Evolutionary conservation across 305 asterid species (phyloP).

Genomic region (Solanum aculeatissimum): DNA sequence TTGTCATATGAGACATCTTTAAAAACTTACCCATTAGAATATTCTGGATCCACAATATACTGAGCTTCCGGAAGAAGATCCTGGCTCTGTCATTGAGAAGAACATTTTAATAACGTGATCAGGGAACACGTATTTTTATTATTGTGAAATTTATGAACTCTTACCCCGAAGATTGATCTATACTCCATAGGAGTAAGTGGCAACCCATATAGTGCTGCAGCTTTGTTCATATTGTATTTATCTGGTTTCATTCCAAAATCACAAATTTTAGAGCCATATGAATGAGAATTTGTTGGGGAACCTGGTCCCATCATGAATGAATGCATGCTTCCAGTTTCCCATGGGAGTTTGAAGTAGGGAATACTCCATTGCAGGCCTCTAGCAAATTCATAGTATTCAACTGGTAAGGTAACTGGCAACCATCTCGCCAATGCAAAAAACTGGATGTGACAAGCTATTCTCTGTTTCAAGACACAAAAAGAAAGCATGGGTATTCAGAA

Average conservation of each 20-base stretch:
- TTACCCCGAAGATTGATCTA: conserved; percentile 68
- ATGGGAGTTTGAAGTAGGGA: conserved; percentile 81
- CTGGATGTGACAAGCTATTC: conserved; percentile 84
- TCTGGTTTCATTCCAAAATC: conserved; percentile 30
- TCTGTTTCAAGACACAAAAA: conserved; percentile 34
- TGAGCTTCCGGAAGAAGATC: conserved; percentile 63
- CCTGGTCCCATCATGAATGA: conserved; percentile 40
- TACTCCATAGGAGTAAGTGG: conserved; percentile 76
- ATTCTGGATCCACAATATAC: conserved; percentile 56
- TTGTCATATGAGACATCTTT: not conserved
- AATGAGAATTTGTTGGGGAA: conserved; percentile 36
- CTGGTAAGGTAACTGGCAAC: conserved; percentile 69
- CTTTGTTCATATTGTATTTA: conserved; percentile 22
- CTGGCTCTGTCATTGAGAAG: conserved; percentile 47
- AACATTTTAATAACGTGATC: conserved; percentile 6
- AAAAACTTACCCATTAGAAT: conserved; percentile 61
- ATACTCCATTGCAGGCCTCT: conserved; percentile 86
- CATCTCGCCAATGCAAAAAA: conserved; percentile 70
- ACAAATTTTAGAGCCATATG: conserved; percentile 19
- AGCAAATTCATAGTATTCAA: conserved; percentile 72
- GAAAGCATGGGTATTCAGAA: not conserved
- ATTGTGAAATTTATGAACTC: not conserved
- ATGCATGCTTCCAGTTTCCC: conserved; percentile 41
- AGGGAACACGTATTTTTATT: not conserved
- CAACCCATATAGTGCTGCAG: conserved; percentile 42